Base-by-base conservation (phyloP, 768 basidiomycete species). In the Boletus coccyginus region DNA sequence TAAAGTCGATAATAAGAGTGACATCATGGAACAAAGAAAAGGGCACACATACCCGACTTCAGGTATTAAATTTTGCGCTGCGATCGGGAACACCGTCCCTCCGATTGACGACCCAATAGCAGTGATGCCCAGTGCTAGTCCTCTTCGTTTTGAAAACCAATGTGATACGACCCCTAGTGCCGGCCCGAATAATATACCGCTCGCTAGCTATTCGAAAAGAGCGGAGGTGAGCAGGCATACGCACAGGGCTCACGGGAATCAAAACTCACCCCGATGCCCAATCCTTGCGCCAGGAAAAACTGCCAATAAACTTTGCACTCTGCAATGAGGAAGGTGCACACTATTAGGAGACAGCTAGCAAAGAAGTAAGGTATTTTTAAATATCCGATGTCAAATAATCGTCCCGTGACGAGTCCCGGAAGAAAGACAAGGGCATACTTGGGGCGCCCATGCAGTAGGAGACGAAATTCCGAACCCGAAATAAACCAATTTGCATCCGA, bases 271-370 rank as follows among this genome's bases (percentile, higher is more conserved):
- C 90, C 90, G 13, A 84, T 70, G 0, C 78, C 79, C 38, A 91
- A 62, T 0, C 90, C 90, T 67, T 92, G 90, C 56, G 82, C 89
- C 1, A 92, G 76, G 24, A 92, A 62, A 61, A 91, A 87, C 7
- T 92, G 87, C 90, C 90, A 92, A 63, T 85, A 92, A 54, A 78
- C 56, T 12, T 73, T 86, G 64, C 90, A 92, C 73, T 91, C 75
- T 0, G 87, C 87, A 7, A 80, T 74, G n/a, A 92, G 74, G 62
- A 91, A 82, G 0, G 84, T 86, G 32, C 81, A 77, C 0, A 71
- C 57, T 4, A 92, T 70, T 8, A 89, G 67, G 17, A 83, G 43
- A 16, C 71, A 73, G 51, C 83, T 84, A 1, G 81, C 78, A 1
- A 72, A 39, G 9, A 80, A 60, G 32, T 81, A 75, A 7, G 85